Evolutionary conservation across 2,329 filamentous ascomycete genomes (phyloP), one percentile per base, ranked within the genome.

Genomic region (Nigrospora sphaerica): DNA sequence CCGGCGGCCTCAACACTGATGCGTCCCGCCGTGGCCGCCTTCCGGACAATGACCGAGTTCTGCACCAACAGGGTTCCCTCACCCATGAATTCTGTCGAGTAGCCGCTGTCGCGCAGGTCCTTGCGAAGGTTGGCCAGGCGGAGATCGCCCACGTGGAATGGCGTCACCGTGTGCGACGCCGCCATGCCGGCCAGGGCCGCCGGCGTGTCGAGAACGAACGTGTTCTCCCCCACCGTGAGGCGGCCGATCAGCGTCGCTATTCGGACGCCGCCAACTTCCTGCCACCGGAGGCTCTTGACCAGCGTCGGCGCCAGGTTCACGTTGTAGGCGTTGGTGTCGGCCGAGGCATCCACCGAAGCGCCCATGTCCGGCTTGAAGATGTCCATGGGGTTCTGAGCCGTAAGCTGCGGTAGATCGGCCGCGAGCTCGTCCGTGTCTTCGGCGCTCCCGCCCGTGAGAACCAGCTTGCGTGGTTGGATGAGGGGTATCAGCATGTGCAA

Each of bases 261-360:
- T 35, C 89, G 87, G 9, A 97, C 73, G 2, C 87, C 90, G 46
- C 89, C 84, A 19, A 97, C 90, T 48, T 88, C 91, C 69, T 97
- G 93, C 93, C 93, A 97, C 60, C 88, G 88, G 49, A 98, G 75
- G 55, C 86, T 86, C 66, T 88, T 88, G 49, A 95, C 86, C 17
- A 98, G 80, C 39, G 80, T 73, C 55, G 92, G 88, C 42, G 88
- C 90, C 16, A 98, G 77, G 65, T 91, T 95, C 49, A 98, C 87
- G 19, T 88, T 85, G 93, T 95, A 98, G 4, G 93, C 91, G 62
- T 97, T 96, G 6, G 92, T 97, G 62, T 98, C 93, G 37, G 97
- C 92, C 59, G 91, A 96, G 12, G 92, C 93, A 64, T 98, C 85
- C 37, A 98, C 77, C 13, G 75, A 72, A 32, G 77, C 72, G 19